Percentiles rank a stretch among this genome's conserved stretches.
These are phyloP conservation scores for Fusarium sp. DNA, from an alignment of 2,329 filamentous ascomycete species.

Conservation along the genomic window DNA sequence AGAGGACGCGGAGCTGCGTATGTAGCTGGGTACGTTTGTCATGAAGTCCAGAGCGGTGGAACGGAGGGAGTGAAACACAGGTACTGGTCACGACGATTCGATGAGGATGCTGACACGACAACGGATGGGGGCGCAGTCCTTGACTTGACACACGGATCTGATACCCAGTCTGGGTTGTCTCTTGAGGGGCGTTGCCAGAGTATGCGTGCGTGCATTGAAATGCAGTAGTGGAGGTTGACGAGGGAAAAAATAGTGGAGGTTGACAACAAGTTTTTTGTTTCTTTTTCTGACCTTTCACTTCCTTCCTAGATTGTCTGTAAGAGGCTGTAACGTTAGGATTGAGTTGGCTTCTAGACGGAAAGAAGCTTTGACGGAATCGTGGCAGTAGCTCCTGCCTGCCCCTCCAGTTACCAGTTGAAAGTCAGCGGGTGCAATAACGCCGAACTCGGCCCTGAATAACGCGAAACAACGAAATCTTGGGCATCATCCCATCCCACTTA, in stretches of 20 bases:
- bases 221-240: not conserved
- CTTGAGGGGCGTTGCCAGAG: conserved; percentile 14
- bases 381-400: conserved; percentile 6
- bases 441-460: conserved; percentile 42
- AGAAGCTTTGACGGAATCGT: conserved; percentile 16
- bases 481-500: conserved; percentile 16
- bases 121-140: conserved; percentile 4
- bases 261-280: not conserved
- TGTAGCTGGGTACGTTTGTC: conserved; percentile 4
- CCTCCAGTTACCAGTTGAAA: conserved; percentile 9
- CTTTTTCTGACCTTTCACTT: not conserved
- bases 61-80: conserved; percentile 22
- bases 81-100: not conserved
- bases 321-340: conserved; percentile 2
- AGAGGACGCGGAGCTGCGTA: not conserved
- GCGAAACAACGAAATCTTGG: conserved; percentile 36
- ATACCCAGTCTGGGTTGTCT: conserved; percentile 5
- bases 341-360: conserved; percentile 2
- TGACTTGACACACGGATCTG: conserved; percentile 15
- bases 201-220: conserved; percentile 6
- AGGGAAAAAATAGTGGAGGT: not conserved
- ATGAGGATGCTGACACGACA: conserved; percentile 12
- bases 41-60: conserved; percentile 15
- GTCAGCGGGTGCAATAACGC: conserved; percentile 31
- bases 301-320: not conserved